A percentile compares a stretch with the other conserved stretches of the same genome.
Evolutionary conservation across 352 stramenopile species (phyloP).

Genomic region (Peronospora farinosa): DNA sequence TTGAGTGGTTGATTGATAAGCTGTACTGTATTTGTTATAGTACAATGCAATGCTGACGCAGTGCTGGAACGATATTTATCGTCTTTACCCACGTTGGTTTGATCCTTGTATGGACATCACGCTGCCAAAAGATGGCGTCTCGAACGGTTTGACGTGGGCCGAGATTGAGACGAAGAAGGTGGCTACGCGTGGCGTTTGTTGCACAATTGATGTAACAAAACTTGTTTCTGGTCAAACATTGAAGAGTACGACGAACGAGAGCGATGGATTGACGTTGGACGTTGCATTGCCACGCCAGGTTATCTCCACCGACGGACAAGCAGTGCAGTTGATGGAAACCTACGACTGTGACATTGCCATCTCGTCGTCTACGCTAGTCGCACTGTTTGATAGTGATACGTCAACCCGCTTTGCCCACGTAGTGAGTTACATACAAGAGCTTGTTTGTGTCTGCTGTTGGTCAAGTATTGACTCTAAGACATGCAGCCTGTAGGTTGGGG

Average conservation of each 20-base stretch:
- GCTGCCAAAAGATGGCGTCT: slow-evolving; percentile 11
- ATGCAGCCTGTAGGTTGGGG: slow-evolving; percentile 38
- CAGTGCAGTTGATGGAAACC: slow-evolving; percentile 54
- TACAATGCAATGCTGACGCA: slow-evolving; percentile 36
- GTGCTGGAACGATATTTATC: slow-evolving; percentile 54
- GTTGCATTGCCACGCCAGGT: slow-evolving; percentile 19
- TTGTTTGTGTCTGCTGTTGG: not conserved
- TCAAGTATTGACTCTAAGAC: slow-evolving; percentile 2
- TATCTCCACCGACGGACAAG: slow-evolving; percentile 55
- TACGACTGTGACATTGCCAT: slow-evolving; percentile 69
- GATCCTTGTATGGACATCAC: slow-evolving; percentile 34
- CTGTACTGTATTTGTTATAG: slow-evolving; percentile 18
- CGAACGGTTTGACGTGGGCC: not conserved
- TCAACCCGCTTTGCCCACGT: slow-evolving; percentile 24
- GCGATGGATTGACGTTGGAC: slow-evolving; percentile 9
- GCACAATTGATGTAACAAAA: slow-evolving; percentile 10
- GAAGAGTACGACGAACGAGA: slow-evolving; percentile 8
- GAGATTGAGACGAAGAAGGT: slow-evolving; percentile 43
- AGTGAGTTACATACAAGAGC: slow-evolving; percentile 9
- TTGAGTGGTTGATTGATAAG: not conserved
- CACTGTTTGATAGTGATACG: slow-evolving; percentile 60
- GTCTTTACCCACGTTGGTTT: slow-evolving; percentile 61
- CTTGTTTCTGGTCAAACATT: slow-evolving; percentile 14
- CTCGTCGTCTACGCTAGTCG: slow-evolving; percentile 54
- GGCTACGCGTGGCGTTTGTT: slow-evolving; percentile 25